These are phyloP conservation scores for Pleurotus sapidus DNA, from an alignment of 768 basidiomycete species.

Conservation along the genomic window DNA sequence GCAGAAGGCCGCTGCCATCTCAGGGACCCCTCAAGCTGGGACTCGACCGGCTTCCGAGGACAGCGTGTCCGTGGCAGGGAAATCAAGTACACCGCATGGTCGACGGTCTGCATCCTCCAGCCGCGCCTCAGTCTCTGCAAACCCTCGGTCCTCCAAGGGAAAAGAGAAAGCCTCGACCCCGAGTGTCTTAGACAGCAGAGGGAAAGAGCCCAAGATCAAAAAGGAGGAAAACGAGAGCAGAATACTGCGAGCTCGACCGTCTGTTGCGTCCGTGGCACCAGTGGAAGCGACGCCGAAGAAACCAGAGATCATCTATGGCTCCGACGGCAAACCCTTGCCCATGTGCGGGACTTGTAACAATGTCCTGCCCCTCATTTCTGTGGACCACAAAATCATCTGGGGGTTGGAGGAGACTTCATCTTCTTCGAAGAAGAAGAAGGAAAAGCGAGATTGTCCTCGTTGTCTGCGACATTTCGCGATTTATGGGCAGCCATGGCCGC, in stretches of 20 bases:
- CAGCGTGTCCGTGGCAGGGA: conserved; percentile 30
- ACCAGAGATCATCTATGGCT: conserved; percentile 43
- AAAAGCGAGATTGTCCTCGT: conserved; percentile 70
- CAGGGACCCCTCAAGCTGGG: conserved; percentile 28
- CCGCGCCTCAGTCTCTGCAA: conserved; percentile 6
- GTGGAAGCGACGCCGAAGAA: conserved; percentile 35
- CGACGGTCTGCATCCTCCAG: conserved; percentile 19
- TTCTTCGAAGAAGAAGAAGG: conserved; percentile 52
- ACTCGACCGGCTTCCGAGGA: conserved; percentile 49
- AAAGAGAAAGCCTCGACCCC: conserved; percentile 10
- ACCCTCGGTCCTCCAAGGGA: conserved; percentile 2
- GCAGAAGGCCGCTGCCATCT: conserved; percentile 37
- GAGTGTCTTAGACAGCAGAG: conserved; percentile 25
- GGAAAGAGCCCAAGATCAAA: conserved; percentile 24
- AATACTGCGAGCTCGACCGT: conserved; percentile 47
- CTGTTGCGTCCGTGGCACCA: conserved; percentile 27
- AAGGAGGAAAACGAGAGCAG: conserved; percentile 50
- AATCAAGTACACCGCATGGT: conserved; percentile 23
- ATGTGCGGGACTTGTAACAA: conserved; percentile 71
- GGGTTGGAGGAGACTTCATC: conserved; percentile 53
- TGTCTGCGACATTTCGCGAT: conserved; percentile 82
- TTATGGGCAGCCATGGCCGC: conserved; percentile 70
- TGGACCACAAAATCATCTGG: conserved; percentile 75
- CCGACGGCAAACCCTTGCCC: conserved; percentile 67
- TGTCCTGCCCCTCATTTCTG: conserved; percentile 71